Evolutionary conservation across 768 basidiomycete genomes (phyloP), one percentile per base, ranked within the genome.

Genomic region (Kwoniella sp.): DNA sequence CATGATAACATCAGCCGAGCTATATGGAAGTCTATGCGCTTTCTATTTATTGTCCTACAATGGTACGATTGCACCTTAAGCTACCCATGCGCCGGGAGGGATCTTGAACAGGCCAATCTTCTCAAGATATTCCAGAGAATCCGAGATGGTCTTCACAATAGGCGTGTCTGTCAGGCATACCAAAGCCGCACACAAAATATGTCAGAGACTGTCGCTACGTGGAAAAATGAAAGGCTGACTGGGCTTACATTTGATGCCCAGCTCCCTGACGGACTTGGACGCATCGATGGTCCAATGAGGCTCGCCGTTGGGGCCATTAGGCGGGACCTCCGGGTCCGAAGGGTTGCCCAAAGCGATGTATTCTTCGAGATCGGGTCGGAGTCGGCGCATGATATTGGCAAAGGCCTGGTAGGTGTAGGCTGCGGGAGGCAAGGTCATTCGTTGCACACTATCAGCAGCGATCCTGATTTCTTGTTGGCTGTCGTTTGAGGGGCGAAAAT

Each of bases 361-460:
- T 9, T 34, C 51, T 5, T 58, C 55, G 45, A 67, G 45, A 26
- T 67, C 61, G 12, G 66, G 66, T 57, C 66, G 41, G 25, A 63
- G 47, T 25, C 26, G 50, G 9, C 66, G 55, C 13, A 58, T 38
- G 4, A 31, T 55, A 29, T 70, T 57, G 53, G 47, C 61, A 17
- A 66, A 55, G 23, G 29, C 30, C 30, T 70, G 65, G 23, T 59
- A 63, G 25, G 62, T 61, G 52, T 60, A 70, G 1, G 25, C 67
- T 68, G 50, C 15, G 5, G 47, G 12, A 15, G 23, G 22, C 53
- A 12, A 26, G 9, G n/a, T n/a, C n/a, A n/a, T n/a, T n/a, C n/a
- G n/a, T n/a, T n/a, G n/a, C n/a, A n/a, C 38, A 41, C 11, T 41
- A 41, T 41, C 38, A 41, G n/a, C n/a, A n/a, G n/a, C n/a, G n/a